These are phyloP conservation scores for Pyrrhoderma lamaoense DNA, from an alignment of 1,284 basidiomycete species.

Conservation along the genomic window DNA sequence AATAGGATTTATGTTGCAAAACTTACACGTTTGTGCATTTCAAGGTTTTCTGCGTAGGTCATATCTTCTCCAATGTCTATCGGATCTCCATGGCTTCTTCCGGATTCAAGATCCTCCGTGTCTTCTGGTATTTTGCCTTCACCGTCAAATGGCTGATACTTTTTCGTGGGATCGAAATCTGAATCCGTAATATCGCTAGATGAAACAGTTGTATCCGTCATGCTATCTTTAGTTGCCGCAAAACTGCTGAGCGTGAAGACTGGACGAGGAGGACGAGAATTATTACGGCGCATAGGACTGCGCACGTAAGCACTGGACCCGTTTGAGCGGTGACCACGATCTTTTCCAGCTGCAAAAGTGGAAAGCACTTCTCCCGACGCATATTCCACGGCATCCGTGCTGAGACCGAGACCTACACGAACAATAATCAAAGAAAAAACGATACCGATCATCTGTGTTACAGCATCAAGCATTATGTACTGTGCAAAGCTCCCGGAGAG, in stretches of 20 bases:
- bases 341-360: conserved; percentile 2
- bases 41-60: not conserved
- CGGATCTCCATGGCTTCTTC: not conserved
- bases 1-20: too few relatives aligned
- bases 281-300: not conserved
- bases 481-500: conserved; percentile 14
- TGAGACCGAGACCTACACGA: conserved; percentile 29
- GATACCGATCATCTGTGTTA: conserved; percentile 4
- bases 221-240: not conserved
- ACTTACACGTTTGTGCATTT: not conserved
- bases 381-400: conserved; percentile 12
- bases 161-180: not conserved
- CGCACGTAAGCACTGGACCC: not conserved
- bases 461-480: conserved; percentile 2
- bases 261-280: not conserved
- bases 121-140: not conserved
- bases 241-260: not conserved
- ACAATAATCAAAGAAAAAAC: conserved; percentile 32
- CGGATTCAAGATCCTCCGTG: not conserved
- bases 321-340: not conserved
- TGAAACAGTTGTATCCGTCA: not conserved
- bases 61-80: not conserved
- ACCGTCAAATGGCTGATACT: not conserved
- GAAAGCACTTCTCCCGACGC: not conserved
- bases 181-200: not conserved